Base-by-base conservation (phyloP, 306 rosid species). In the Cicer pinnatifidum region DNA sequence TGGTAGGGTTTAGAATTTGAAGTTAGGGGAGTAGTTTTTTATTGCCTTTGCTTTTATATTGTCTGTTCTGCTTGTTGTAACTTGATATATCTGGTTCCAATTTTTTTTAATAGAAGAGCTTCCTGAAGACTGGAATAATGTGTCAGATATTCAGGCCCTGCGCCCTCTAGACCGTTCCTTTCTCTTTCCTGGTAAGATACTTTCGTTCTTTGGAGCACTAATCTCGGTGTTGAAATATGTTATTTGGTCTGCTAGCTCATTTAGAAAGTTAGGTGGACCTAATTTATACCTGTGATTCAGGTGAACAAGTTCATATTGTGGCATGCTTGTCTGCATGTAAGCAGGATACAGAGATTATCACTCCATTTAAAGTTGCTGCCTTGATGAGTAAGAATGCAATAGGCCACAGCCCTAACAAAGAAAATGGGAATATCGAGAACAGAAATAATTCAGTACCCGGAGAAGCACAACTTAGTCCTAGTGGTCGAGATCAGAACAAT, bases 341-440 rank as follows among this genome's bases (percentile, higher is more conserved):
- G 84, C 87, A 84, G 82, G 97, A 94, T 72, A 81, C 87, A 43
- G 96, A 91, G 86, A 84, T 92, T 72, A 86, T 94, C 48, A 94
- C 99, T 76, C 99, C 99, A 16, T 94, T 94, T 84, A 94, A 94
- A 86, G 91, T 94, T 76, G 97, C 99, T 68, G 99, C 97, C 8
- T 81, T 78, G 73, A 89, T 91, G 97, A 86, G 85, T 89, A 94
- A 85, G 88, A 88, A 90, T 86, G 90, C 85, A 72, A 78, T 70
- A 63, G 69, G 82, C 38, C 90, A 85, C 13, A 75, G 81, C 65
- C 87, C 87, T 51, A 72, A 75, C 59, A 87, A 86, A 80, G 87
- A 83, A 87, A 94, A 89, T 69, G 91, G 91, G 68, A 78, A 75
- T 11, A 6, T 67, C 9, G 92, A 85, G 66, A 86, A 72, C 77